Evolutionary conservation across 2,329 filamentous ascomycete species (phyloP).

Genomic region (Fusarium sp.): DNA sequence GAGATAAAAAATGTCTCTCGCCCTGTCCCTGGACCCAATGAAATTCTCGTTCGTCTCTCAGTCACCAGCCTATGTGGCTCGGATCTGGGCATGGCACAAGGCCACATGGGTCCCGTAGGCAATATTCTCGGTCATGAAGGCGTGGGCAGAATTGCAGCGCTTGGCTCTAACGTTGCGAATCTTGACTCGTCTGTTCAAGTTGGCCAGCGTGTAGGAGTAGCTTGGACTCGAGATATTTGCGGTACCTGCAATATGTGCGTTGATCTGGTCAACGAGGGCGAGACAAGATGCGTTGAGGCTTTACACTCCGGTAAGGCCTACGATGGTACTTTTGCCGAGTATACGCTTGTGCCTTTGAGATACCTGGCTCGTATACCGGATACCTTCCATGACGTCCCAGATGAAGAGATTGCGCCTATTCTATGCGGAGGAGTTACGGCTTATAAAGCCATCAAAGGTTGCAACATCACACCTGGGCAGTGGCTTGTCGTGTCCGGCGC

Average conservation of each 20-base stretch:
- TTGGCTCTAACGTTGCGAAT: conserved; percentile 50
- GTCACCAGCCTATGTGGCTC: conserved; percentile 55
- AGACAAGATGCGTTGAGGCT: conserved; percentile 51
- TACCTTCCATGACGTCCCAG: conserved; percentile 43
- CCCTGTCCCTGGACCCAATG: conserved; percentile 36
- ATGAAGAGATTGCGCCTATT: conserved; percentile 54
- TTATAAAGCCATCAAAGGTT: conserved; percentile 55
- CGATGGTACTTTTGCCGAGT: conserved; percentile 56
- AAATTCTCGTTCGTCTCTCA: conserved; percentile 50
- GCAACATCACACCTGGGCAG: conserved; percentile 48
- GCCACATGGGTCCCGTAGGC: conserved; percentile 51
- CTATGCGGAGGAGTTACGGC: conserved; percentile 58
- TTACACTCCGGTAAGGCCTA: conserved; percentile 49
- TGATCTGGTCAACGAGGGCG: conserved; percentile 45
- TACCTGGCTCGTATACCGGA: conserved; percentile 48
- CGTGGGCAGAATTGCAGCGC: conserved; percentile 52
- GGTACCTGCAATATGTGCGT: conserved; percentile 50
- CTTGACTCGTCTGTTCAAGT: conserved; percentile 40
- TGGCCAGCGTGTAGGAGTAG: conserved; percentile 54
- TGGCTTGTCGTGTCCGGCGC: conserved; percentile 54
- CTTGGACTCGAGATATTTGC: conserved; percentile 54
- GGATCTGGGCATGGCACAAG: conserved; percentile 53
- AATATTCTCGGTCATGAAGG: conserved; percentile 58
- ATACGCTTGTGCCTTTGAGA: conserved; percentile 50
- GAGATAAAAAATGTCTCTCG: conserved; percentile 11